Evolutionary conservation across 1,284 basidiomycete species (phyloP), one percentile per base, ranked within the genome.

Genomic region (Ceratobasidium sp.): DNA sequence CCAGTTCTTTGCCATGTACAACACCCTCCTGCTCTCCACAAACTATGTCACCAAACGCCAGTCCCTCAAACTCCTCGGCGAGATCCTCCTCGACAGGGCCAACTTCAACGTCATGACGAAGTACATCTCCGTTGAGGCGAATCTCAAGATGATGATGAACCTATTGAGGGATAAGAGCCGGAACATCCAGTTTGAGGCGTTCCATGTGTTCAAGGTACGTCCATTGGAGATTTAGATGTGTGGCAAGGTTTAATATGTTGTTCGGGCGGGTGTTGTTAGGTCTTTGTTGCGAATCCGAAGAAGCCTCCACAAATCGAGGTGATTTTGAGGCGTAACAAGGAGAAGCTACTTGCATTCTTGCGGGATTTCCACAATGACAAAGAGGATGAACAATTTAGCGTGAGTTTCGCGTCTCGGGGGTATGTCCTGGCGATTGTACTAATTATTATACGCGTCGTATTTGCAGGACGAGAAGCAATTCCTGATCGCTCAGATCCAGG

Each of bases 71-170:
- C 88, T 99, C 1, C 89, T 99, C 0, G 97, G 98, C 77, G 98
- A 99, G 83, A 98, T 99, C 81, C 85, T 99, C 0, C 90, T 99
- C 58, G 98, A 99, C 82, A 89, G 97, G 32, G 95, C 96, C 52
- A 99, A 99, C 83, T 99, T 98, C 85, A 93, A 88, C 78, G 93
- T 98, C 79, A 99, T 99, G 97, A 98, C 97, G 0, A 88, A 91
- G n/a, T 99, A 98, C 81, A 98, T 99, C 77, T 89, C 93, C 5
- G 91, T 89, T 78, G 92, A 93, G 79, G 52, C 91, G 46, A 99
- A 99, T 80, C 87, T 99, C 75, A 98, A 98, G 89, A 94, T 97
- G 89, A 98, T 99, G 95, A 99, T 99, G 97, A 99, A 99, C 82
- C 87, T 99, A 66, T 85, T 99, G 62, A 87, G 96, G 75, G 96